Evolutionary conservation across 2,329 filamentous ascomycete species (phyloP).

Genomic region (Calonectria leucothoes): DNA sequence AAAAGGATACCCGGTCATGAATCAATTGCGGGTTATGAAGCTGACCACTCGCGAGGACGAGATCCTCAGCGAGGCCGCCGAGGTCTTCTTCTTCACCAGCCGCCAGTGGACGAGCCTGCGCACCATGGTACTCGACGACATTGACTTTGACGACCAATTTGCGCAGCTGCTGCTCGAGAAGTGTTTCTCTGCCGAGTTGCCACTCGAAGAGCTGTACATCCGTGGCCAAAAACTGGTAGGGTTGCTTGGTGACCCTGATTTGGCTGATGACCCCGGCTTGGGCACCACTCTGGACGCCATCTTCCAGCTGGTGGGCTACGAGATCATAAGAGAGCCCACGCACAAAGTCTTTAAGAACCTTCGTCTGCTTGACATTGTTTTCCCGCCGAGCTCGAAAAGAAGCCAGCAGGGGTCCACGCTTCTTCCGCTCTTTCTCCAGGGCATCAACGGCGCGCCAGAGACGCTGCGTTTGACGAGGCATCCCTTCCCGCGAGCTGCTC

Average conservation of each 20-base stretch:
- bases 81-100: neutral
- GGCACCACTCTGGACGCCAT: neutral
- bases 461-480: neutral
- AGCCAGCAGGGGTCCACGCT: neutral
- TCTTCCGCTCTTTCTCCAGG: neutral
- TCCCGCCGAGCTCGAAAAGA: neutral
- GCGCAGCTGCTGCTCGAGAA: neutral
- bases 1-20: neutral
- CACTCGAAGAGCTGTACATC: constrained; percentile 9
- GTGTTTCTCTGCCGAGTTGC: neutral
- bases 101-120: neutral
- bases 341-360: neutral
- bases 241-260: neutral
- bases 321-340: neutral
- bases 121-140: neutral
- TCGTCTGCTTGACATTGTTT: constrained; percentile 7
- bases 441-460: constrained; percentile 3
- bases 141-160: constrained; percentile 11
- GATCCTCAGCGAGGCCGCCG: neutral
- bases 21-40: neutral
- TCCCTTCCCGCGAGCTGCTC: neutral
- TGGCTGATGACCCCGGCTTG: neutral
- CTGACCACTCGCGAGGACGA: neutral
- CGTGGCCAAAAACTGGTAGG: neutral
- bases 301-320: neutral